phyloP scores from a whole-genome alignment of 805 yeast species.

The Kuraishia piskuri region DNA sequence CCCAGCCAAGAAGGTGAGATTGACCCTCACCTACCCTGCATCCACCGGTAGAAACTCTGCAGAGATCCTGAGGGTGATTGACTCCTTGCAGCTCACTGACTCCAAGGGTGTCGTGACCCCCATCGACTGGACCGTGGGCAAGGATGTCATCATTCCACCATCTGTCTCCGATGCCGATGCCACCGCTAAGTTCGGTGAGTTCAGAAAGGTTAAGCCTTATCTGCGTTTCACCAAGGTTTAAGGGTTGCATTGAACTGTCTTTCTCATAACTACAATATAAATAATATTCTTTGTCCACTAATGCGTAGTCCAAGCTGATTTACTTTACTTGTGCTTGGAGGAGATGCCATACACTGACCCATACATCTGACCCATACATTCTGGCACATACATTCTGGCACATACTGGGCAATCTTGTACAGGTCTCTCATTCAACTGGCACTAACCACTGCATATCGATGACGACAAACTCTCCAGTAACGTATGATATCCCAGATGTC shows the following conservation, averaged over 20 bases:
- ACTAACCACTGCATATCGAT: too few species aligned
- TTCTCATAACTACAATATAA: too few species aligned
- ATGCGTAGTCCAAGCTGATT: too few species aligned
- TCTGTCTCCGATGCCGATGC: conserved; percentile 72
- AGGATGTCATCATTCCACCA: conserved; percentile 91
- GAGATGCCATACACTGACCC: too few species aligned
- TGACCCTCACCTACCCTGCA: conserved; percentile 85
- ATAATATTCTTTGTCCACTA: neutral
- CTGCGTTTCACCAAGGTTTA: conserved; percentile 55
- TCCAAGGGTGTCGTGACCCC: conserved; percentile 82
- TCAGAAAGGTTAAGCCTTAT: conserved; percentile 84
- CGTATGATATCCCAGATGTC: too few species aligned
- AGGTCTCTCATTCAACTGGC: too few species aligned
- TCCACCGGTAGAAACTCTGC: conserved; percentile 91
- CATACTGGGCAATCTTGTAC: too few species aligned
- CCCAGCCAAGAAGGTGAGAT: conserved; percentile 82
- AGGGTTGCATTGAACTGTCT: neutral
- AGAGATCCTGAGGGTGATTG: conserved; percentile 86
- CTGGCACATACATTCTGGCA: too few species aligned
- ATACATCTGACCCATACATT: too few species aligned
- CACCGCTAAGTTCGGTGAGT: conserved; percentile 75
- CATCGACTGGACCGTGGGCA: conserved; percentile 83
- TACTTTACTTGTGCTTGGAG: too few species aligned
- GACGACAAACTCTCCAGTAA: too few species aligned
- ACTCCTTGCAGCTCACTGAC: conserved; percentile 82